Conservation (phyloP, 306 rosid genomes). For the Pyrus pyrifolia region DNA sequence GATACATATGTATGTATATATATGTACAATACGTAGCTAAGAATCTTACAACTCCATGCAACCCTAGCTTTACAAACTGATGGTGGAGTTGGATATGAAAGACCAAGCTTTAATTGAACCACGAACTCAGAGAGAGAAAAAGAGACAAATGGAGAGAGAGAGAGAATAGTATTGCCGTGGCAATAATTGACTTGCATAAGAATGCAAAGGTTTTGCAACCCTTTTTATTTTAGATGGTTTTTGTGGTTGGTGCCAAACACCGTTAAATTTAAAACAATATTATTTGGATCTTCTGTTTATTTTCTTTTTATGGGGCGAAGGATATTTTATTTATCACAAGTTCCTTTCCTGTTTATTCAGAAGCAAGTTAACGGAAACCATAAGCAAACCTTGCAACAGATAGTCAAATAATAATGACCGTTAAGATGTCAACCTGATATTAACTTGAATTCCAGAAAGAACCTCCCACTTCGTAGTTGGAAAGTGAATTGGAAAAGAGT, state of each 20-base stretch:
- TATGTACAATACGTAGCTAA: background rate
- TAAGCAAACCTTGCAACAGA: conserved; percentile 25
- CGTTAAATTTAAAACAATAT: conserved; percentile 18
- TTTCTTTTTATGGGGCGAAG: no score
- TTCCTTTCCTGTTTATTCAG: conserved; percentile 16
- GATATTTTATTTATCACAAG: background rate
- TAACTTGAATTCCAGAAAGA: background rate
- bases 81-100: background rate
- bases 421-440: background rate
- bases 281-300: conserved; percentile 1
- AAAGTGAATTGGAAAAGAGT: background rate
- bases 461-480: background rate
- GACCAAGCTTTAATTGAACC: background rate
- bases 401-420: conserved; percentile 13
- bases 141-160: background rate
- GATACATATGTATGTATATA: background rate
- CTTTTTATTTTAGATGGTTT: conserved; percentile 37
- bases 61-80: background rate
- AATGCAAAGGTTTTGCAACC: conserved; percentile 24
- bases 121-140: background rate
- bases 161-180: background rate
- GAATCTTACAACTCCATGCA: conserved; percentile 31
- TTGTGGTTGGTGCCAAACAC: conserved; percentile 47
- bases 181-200: conserved; percentile 29
- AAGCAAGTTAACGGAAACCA: conserved; percentile 37